phyloP scores from a whole-genome alignment of 2,329 filamentous ascomycete genomes.

The Byssoonygena ceratinophila region DNA sequence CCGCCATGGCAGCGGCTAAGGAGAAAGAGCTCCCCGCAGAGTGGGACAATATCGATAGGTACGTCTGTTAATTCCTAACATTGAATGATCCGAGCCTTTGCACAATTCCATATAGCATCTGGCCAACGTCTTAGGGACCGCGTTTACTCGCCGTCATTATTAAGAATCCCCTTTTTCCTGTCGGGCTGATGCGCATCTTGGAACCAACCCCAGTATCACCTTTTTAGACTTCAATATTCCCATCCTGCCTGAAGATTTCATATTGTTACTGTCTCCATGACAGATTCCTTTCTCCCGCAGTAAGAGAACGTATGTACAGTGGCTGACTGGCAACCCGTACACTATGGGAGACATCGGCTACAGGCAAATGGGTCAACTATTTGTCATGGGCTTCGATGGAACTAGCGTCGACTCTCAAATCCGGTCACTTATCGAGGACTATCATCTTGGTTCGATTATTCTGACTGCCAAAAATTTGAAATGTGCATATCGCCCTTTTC shows the following conservation, averaged over 20 bases:
- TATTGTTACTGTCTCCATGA: background rate
- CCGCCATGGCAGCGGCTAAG: conserved; percentile 32
- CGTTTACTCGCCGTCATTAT: background rate
- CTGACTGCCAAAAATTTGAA: conserved; percentile 56
- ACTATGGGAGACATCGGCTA: conserved; percentile 60
- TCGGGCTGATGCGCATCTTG: background rate
- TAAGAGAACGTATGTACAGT: conserved; percentile 15
- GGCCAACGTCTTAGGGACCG: background rate
- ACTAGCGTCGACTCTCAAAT: conserved; percentile 54
- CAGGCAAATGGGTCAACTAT: conserved; percentile 48
- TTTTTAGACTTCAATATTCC: background rate
- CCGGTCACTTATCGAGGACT: conserved; percentile 51
- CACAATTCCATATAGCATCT: background rate
- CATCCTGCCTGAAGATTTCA: too few relatives aligned
- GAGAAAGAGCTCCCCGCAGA: conserved; percentile 39
- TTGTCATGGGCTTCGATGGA: conserved; percentile 60
- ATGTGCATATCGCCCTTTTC: conserved; percentile 38
- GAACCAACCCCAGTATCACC: background rate
- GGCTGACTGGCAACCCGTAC: conserved; percentile 40
- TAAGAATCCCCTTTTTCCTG: background rate
- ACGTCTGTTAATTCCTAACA: conserved; percentile 18
- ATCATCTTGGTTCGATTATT: conserved; percentile 75
- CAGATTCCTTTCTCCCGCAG: background rate
- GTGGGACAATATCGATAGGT: conserved; percentile 65
- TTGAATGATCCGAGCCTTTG: background rate